phyloP scores from a whole-genome alignment of 805 yeast genomes.

The Maudiozyma bulderi region DNA sequence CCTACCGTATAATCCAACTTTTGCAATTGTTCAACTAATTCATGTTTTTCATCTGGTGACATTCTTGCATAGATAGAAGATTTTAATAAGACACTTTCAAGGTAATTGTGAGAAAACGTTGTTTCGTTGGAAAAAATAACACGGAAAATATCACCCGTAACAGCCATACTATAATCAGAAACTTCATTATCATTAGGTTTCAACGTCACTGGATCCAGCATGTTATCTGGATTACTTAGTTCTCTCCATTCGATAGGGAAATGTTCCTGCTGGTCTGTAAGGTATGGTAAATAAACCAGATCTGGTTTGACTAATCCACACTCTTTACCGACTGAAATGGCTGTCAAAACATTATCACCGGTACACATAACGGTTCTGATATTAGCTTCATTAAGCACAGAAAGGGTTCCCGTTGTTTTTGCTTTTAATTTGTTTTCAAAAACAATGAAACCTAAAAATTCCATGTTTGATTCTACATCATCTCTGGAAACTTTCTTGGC shows the following conservation, averaged over 20 bases:
- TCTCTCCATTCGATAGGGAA: slow-evolving; percentile 52
- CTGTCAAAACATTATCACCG: slow-evolving; percentile 92
- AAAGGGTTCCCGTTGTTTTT: slow-evolving; percentile 52
- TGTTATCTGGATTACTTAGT: slow-evolving; percentile 45
- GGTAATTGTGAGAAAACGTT: slow-evolving; percentile 30
- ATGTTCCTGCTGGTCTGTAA: slow-evolving; percentile 30
- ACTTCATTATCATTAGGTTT: slow-evolving; percentile 32
- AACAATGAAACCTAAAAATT: slow-evolving; percentile 78
- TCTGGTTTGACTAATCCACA: slow-evolving; percentile 52
- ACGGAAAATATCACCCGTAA: slow-evolving; percentile 89
- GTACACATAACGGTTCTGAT: slow-evolving; percentile 92
- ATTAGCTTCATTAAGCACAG: slow-evolving; percentile 52
- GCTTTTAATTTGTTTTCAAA: slow-evolving; percentile 86
- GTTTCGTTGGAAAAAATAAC: slow-evolving; percentile 44
- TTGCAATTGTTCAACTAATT: slow-evolving; percentile 80
- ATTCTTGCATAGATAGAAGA: slow-evolving; percentile 84
- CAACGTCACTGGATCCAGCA: slow-evolving; percentile 57
- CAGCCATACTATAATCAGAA: slow-evolving; percentile 58
- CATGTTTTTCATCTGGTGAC: slow-evolving; percentile 99
- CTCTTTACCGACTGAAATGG: slow-evolving; percentile 84
- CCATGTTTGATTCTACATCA: slow-evolving; percentile 57
- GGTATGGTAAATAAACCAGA: slow-evolving; percentile 54
- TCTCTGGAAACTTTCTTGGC: slow-evolving; percentile 48
- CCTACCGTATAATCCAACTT: slow-evolving; percentile 84
- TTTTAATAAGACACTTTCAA: slow-evolving; percentile 53